Conservation (phyloP, 257 asterid species). For the Nemophila menziesii region DNA sequence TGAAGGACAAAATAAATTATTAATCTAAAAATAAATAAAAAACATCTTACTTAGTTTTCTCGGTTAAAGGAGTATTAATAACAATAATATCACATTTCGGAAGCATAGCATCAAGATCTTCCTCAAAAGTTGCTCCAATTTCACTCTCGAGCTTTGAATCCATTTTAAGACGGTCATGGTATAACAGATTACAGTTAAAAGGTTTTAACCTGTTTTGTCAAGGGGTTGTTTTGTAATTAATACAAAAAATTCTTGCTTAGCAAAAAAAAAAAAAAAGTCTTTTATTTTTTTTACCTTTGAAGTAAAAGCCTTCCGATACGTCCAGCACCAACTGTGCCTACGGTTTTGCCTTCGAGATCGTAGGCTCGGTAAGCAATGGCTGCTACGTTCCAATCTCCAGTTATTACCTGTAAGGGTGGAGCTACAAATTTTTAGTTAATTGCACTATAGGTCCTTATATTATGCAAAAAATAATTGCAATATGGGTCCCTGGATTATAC, state of each 20-base stretch:
- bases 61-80: slow-evolving; percentile 85
- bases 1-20: too few species aligned
- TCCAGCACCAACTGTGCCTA: slow-evolving; percentile 98
- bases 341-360: slow-evolving; percentile 98
- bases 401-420: too few species aligned
- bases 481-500: too few species aligned
- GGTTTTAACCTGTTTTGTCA: too few species aligned
- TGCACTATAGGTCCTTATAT: too few species aligned
- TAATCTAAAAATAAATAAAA: too few species aligned
- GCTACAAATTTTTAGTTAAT: too few species aligned
- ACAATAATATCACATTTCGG: slow-evolving; percentile 89
- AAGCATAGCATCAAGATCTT: slow-evolving; percentile 81
- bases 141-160: slow-evolving; percentile 64
- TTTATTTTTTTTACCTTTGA: too few species aligned
- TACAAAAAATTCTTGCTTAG: too few species aligned
- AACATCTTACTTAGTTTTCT: slow-evolving; percentile 79
- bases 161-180: slow-evolving; percentile 84
- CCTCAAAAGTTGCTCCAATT: slow-evolving; percentile 76
- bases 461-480: too few species aligned
- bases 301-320: slow-evolving; percentile 76
- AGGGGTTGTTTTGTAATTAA: too few species aligned
- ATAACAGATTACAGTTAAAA: slow-evolving; percentile 75
- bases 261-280: too few species aligned
- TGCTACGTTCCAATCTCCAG: slow-evolving; percentile 91
- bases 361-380: slow-evolving; percentile 82